Evolutionary conservation across 208 protist genomes (phyloP).

Genomic region (Leishmania major): DNA sequence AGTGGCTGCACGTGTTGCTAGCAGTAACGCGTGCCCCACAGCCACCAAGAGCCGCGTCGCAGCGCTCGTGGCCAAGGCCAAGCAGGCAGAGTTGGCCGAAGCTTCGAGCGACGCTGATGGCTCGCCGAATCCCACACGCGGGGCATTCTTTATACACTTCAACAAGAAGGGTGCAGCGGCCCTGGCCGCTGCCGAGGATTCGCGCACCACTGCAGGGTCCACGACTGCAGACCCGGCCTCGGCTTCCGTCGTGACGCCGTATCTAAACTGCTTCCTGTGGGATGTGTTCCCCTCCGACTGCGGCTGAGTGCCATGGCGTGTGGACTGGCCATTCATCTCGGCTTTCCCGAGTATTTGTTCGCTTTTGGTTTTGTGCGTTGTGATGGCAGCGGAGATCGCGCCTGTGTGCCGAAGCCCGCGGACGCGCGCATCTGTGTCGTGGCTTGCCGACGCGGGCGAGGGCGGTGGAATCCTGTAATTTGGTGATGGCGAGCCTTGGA

Average conservation of each 20-base stretch:
- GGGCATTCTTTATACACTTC: constrained; percentile 13
- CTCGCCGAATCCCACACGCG: not conserved
- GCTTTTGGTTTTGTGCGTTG: not conserved
- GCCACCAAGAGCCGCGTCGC: constrained; percentile 12
- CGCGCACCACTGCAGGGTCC: not conserved
- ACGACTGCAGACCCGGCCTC: not conserved
- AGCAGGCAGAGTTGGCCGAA: constrained; percentile 8
- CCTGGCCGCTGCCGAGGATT: not conserved
- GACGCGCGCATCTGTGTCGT: not conserved
- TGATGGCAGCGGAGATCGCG: not conserved
- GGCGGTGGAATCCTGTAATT: not conserved
- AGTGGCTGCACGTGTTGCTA: constrained; percentile 39
- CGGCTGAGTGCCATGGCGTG: not conserved
- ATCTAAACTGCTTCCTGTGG: constrained; percentile 7
- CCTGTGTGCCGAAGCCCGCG: not conserved
- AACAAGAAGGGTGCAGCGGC: constrained; percentile 7
- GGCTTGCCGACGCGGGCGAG: not conserved
- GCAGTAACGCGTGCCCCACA: constrained; percentile 27
- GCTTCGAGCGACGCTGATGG: not conserved
- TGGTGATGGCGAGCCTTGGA: not conserved
- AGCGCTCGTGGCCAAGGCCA: constrained; percentile 4
- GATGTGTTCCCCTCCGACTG: constrained; percentile 2
- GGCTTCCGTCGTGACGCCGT: not conserved
- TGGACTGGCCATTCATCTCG: not conserved
- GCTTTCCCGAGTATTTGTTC: not conserved